phyloP scores from a whole-genome alignment of 2,329 filamentous ascomycete genomes.

The Nigrograna mackinnonii region DNA sequence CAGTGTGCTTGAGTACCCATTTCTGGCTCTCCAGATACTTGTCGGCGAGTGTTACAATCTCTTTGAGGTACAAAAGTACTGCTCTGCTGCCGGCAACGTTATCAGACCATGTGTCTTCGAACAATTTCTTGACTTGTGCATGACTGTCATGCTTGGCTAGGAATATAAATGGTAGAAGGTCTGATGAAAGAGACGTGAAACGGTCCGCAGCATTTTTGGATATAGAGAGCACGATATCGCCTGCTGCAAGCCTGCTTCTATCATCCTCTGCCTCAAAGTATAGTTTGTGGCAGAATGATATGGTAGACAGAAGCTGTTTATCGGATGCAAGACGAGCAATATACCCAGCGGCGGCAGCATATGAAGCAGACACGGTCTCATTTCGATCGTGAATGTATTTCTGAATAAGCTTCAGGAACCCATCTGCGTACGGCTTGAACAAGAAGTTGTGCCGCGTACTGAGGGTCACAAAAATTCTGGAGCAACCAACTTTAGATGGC shows the following conservation, averaged over 20 bases:
- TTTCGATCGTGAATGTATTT: conserved; percentile 89
- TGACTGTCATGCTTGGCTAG: conserved; percentile 85
- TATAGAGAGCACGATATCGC: conserved; percentile 80
- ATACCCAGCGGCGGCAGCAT: conserved; percentile 85
- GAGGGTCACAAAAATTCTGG: conserved; percentile 80
- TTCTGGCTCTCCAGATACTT: conserved; percentile 75
- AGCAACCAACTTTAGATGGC: conserved; percentile 91
- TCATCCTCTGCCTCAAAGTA: conserved; percentile 86
- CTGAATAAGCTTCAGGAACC: conserved; percentile 76
- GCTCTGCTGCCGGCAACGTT: conserved; percentile 85
- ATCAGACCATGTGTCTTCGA: conserved; percentile 84
- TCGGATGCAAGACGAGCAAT: conserved; percentile 69
- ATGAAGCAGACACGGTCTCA: conserved; percentile 88
- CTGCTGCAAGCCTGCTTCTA: conserved; percentile 71
- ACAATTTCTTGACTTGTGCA: conserved; percentile 77
- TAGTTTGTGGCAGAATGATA: conserved; percentile 63
- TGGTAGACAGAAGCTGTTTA: conserved; percentile 59
- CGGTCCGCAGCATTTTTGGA: conserved; percentile 88
- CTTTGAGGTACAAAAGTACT: conserved; percentile 79
- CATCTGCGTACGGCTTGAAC: conserved; percentile 74
- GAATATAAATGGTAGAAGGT: conserved; percentile 84
- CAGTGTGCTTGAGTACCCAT: conserved; percentile 90
- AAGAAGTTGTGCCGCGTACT: conserved; percentile 77
- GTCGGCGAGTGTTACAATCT: conserved; percentile 73
- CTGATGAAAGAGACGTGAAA: conserved; percentile 75